Percentiles rank a stretch among this genome's conserved stretches.
phyloP scores from a whole-genome alignment of 306 rosid genomes.

The Prunus persica region DNA sequence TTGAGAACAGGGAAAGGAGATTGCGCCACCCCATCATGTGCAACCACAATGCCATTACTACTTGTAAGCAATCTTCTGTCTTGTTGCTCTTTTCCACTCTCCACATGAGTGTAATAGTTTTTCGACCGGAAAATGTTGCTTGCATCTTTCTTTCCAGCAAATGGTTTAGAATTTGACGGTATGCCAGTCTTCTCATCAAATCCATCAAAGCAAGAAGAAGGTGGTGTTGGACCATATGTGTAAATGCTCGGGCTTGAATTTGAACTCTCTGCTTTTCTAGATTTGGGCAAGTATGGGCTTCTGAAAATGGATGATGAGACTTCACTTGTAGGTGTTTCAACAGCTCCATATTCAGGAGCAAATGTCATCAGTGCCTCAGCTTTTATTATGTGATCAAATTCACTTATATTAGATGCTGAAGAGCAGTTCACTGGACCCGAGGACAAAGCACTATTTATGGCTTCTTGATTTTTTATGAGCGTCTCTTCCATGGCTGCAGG shows the following conservation, averaged over 20 bases:
- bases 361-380: conserved; percentile 96
- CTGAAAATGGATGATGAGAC: conserved; percentile 69
- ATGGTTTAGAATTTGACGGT: conserved; percentile 42
- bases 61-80: conserved; percentile 40
- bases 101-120: conserved; percentile 66
- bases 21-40: conserved; percentile 50
- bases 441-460: conserved; percentile 42
- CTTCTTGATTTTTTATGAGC: conserved; percentile 57
- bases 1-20: conserved; percentile 51
- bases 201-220: conserved; percentile 69
- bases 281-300: conserved; percentile 82
- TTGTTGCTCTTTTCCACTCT: conserved; percentile 57
- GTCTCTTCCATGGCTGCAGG: conserved; percentile 59
- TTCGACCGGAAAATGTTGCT: conserved; percentile 42
- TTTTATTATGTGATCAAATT: conserved; percentile 86
- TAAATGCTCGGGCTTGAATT: conserved; percentile 67
- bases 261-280: conserved; percentile 64
- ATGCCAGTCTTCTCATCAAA: conserved; percentile 63
- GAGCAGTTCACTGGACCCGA: conserved; percentile 47
- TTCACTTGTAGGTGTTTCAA: conserved; percentile 76
- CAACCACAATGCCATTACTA: conserved; percentile 30
- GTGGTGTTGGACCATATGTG: conserved; percentile 83
- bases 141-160: conserved; percentile 44
- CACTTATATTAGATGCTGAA: conserved; percentile 52
- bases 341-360: conserved; percentile 97